Evolutionary conservation across 2,329 filamentous ascomycete species (phyloP).

Genomic region (Penicillium sp.): DNA sequence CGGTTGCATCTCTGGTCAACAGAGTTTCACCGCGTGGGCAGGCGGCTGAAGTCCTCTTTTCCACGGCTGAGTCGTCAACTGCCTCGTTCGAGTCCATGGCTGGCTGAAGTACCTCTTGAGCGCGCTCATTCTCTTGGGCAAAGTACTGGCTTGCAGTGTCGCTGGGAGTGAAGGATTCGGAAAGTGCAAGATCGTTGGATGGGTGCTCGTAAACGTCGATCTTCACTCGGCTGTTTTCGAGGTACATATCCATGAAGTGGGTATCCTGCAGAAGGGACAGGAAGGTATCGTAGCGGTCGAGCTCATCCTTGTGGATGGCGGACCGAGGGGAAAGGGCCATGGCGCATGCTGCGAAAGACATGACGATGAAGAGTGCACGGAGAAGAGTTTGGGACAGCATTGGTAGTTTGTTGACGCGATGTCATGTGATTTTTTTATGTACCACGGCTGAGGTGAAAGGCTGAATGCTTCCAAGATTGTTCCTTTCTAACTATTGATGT

Average conservation of each 20-base stretch:
- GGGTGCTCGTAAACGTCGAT: constrained; percentile 5
- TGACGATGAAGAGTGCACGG: not conserved
- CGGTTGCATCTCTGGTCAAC: not conserved
- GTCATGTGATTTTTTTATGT: not conserved
- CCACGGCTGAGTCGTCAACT: not conserved
- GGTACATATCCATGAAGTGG: constrained; percentile 8
- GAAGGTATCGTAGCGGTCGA: constrained; percentile 8
- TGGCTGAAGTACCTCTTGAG: not conserved
- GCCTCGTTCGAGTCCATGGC: not conserved
- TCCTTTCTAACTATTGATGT: not conserved
- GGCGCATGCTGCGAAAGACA: not conserved
- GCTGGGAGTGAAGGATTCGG: constrained; percentile 3
- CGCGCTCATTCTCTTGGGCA: not conserved
- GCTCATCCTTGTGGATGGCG: constrained; percentile 7
- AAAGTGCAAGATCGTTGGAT: constrained; percentile 1
- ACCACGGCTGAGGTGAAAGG: not conserved
- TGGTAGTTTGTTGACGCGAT: not conserved
- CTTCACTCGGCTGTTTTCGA: constrained; percentile 6
- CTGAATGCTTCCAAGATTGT: too few relatives aligned
- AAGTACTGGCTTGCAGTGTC: constrained; percentile 4
- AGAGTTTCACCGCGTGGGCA: not conserved
- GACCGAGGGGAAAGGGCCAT: not conserved
- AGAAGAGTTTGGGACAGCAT: not conserved
- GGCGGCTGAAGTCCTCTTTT: not conserved
- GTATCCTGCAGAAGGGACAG: not conserved